Base-by-base conservation (phyloP, 2,329 filamentous ascomycete species). In the Exophiala lecanii-corni region DNA sequence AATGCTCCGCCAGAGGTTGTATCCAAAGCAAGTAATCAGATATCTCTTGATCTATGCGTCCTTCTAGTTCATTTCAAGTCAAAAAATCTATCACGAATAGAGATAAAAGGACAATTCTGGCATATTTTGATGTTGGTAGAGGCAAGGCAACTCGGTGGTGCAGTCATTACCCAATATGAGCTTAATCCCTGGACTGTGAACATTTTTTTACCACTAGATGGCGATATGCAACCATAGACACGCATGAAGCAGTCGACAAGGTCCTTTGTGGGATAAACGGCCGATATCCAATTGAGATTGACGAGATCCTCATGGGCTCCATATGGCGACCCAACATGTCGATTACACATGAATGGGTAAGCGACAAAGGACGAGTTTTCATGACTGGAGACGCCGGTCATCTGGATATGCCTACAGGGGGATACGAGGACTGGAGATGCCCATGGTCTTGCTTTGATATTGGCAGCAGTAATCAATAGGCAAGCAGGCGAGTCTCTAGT, bases 391-490 rank as follows among this genome's bases (percentile, higher is more conserved):
- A 65, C 45, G 46, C 59, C 30, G 63, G 62, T 5, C 64, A 68
- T 45, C 52, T 56, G 16, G 60, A 57, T 19, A 55, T 58, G n/a
- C 61, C 63, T 1, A 54, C 54, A 3, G 64, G 65, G 2, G 65
- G 63, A 1, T 62, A 65, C 33, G 66, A 64, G 59, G 0, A 45
- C 67, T 1, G 57, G 52, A 6, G 65, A 68, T 40, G 58, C 56
- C 1, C 52, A 60, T 30, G 59, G 63, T 39, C 43, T 68, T 2
- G 58, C 55, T n/a, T 67, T 62, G 64, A 60, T 59, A 19, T 45
- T 65, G 2, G 57, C 56, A 4, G 56, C 53, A 2, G 47, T 61
- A 2, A 13, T 61, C 1, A 45, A 56, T 13, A 57, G 56, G 13
- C 53, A 54, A n/a, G 62, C 51, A 2, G 54, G 59, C 0, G 33